Evolutionary conservation across 441 rosid genomes (phyloP).

Genomic region (Pelargonium citronellum): DNA sequence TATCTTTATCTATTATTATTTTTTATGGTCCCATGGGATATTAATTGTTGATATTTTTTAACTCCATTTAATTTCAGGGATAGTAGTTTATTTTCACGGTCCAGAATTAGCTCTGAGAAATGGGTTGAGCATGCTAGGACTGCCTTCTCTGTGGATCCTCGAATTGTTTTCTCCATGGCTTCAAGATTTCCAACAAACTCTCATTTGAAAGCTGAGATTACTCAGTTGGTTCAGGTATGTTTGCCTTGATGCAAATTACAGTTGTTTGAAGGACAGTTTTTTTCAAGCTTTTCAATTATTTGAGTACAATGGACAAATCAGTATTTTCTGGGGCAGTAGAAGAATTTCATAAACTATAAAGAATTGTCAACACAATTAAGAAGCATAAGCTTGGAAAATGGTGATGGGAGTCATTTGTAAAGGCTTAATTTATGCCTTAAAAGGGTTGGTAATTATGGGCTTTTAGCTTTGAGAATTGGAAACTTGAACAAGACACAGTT

Average conservation of each 20-base stretch:
- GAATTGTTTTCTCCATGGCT: constrained; percentile 70
- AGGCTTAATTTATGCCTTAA: too few species aligned
- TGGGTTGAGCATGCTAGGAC: constrained; percentile 81
- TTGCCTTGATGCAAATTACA: constrained; percentile 17
- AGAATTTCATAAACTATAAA: neutral
- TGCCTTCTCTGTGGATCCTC: constrained; percentile 89
- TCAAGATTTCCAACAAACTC: constrained; percentile 78
- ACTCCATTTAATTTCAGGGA: constrained; percentile 51
- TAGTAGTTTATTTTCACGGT: constrained; percentile 35
- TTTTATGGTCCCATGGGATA: constrained; percentile 3
- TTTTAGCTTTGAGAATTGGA: too few species aligned
- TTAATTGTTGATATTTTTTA: constrained; percentile 19
- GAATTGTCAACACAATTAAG: neutral
- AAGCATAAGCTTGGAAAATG: constrained; percentile 7
- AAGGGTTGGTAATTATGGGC: too few species aligned
- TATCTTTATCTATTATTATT: neutral
- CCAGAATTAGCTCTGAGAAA: constrained; percentile 71
- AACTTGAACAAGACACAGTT: too few species aligned
- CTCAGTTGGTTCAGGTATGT: constrained; percentile 85
- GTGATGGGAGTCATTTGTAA: too few species aligned
- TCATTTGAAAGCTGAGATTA: constrained; percentile 67
- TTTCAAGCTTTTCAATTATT: neutral
- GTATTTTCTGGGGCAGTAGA: constrained; percentile 6
- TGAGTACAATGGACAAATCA: constrained; percentile 10
- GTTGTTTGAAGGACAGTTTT: neutral